Evolutionary conservation across 176 grass and related monocot species (phyloP).

Genomic region (Phoenix roebelenii): DNA sequence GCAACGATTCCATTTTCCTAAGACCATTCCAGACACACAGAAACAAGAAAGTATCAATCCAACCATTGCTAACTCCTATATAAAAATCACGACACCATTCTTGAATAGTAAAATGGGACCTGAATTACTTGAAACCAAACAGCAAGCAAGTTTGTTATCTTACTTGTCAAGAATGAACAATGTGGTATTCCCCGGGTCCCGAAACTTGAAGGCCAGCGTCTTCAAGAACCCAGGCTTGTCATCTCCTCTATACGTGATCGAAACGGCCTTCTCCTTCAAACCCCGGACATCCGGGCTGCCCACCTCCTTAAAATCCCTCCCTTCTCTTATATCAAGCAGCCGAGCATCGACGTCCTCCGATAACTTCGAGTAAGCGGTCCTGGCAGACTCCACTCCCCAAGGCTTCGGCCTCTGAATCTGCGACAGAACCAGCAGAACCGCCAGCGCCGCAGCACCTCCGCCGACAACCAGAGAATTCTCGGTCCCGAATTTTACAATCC

Average conservation of each 20-base stretch:
- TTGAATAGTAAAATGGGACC: no score
- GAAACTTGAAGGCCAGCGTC: constrained; percentile 56
- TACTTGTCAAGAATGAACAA: constrained; percentile 88
- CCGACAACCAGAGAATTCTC: no score
- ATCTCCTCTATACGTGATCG: constrained; percentile 50
- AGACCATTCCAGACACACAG: no score
- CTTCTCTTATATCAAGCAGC: constrained; percentile 81
- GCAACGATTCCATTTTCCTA: no score
- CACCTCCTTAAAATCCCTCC: constrained; percentile 41
- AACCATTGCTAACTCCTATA: no score
- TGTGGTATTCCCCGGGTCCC: constrained; percentile 78
- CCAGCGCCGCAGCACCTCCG: no score
- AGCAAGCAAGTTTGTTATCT: constrained; percentile 6
- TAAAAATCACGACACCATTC: no score
- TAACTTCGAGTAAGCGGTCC: constrained; percentile 52
- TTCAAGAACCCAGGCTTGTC: constrained; percentile 79
- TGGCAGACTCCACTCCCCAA: constrained; percentile 35
- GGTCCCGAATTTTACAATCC: no score
- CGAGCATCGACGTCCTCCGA: constrained; percentile 46
- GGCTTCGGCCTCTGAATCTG: constrained; percentile 43
- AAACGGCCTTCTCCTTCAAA: constrained; percentile 57
- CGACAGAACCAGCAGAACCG: constrained; percentile 35
- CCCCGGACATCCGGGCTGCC: constrained; percentile 48
- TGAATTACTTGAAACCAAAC: no score
- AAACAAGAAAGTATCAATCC: no score